Evolutionary conservation across 306 rosid genomes (phyloP).

Genomic region (Macrotyloma uniflorum): DNA sequence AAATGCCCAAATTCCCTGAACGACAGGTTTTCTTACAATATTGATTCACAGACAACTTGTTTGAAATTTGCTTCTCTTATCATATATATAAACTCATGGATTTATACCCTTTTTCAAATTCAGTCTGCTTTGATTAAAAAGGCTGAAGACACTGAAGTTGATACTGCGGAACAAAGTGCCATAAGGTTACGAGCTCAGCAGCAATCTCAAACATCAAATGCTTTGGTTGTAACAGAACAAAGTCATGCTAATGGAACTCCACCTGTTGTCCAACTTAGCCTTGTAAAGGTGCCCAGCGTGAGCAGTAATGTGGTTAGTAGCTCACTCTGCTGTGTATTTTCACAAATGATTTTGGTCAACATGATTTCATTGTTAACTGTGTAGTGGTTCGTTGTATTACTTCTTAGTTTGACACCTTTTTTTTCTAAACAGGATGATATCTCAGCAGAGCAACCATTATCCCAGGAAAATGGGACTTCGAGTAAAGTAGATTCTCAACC

Average conservation of each 20-base stretch:
- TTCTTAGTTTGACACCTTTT: conserved; percentile 33
- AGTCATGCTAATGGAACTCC: conserved; percentile 71
- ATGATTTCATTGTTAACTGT: conserved; percentile 1
- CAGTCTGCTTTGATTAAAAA: conserved; percentile 94
- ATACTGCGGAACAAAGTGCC: conserved; percentile 97
- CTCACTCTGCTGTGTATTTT: conserved; percentile 13
- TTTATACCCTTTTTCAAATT: conserved; percentile 38
- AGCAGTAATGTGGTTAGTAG: conserved; percentile 66
- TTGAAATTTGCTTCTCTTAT: conserved; percentile 36
- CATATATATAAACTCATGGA: too few relatives aligned
- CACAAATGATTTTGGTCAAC: not conserved
- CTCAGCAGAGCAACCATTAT: conserved; percentile 49
- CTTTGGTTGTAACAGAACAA: conserved; percentile 90
- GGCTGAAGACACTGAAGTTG: conserved; percentile 94
- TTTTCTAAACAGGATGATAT: conserved; percentile 64
- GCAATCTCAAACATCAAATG: conserved; percentile 77
- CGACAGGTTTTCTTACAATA: conserved; percentile 72
- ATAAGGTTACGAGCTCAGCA: conserved; percentile 84
- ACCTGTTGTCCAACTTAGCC: conserved; percentile 66
- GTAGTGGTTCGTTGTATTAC: not conserved
- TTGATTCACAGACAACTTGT: conserved; percentile 24
- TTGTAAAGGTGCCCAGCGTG: conserved; percentile 75
- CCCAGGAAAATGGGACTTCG: conserved; percentile 78
- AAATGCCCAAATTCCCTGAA: conserved; percentile 99
- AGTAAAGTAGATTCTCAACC: conserved; percentile 62